A percentile compares a stretch with the other conserved stretches of the same genome.
phyloP scores from a whole-genome alignment of 345 rosid species.

The Rhodamnia argentea region DNA sequence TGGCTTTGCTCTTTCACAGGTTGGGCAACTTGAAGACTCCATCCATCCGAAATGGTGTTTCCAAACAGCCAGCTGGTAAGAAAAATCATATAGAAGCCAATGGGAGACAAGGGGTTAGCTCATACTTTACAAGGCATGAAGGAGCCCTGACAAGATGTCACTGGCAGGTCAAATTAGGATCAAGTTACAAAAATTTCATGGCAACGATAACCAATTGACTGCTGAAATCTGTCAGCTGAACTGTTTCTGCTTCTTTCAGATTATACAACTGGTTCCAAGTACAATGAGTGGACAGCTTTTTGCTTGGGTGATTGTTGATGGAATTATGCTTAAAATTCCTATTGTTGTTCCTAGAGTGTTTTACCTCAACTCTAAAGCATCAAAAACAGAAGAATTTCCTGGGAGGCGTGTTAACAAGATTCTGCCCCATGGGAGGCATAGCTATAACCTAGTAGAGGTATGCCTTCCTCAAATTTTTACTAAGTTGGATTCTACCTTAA shows the following conservation, averaged over 20 bases:
- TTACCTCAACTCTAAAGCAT: slow-evolving; percentile 69
- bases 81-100: slow-evolving; percentile 28
- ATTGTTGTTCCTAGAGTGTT: slow-evolving; percentile 66
- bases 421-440: slow-evolving; percentile 79
- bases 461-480: not conserved
- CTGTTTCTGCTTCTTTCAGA: slow-evolving; percentile 34
- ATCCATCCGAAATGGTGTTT: slow-evolving; percentile 12
- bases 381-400: slow-evolving; percentile 51
- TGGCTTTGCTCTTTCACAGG: slow-evolving; percentile 29
- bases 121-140: slow-evolving; percentile 78
- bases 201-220: not conserved
- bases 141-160: slow-evolving; percentile 59
- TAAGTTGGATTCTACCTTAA: not conserved
- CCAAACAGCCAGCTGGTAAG: slow-evolving; percentile 12
- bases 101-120: slow-evolving; percentile 54
- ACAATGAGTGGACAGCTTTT: slow-evolving; percentile 47
- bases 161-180: slow-evolving; percentile 60
- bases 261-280: slow-evolving; percentile 70
- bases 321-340: slow-evolving; percentile 88
- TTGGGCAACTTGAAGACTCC: slow-evolving; percentile 41
- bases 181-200: not conserved
- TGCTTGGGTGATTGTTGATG: slow-evolving; percentile 91
- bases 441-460: slow-evolving; percentile 77
- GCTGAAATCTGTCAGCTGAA: slow-evolving; percentile 2
- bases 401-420: slow-evolving; percentile 74